A percentile compares a stretch with the other conserved stretches of the same genome.
Conservation (phyloP, 176 grass and related monocot species). For the Oryza australiensis region DNA sequence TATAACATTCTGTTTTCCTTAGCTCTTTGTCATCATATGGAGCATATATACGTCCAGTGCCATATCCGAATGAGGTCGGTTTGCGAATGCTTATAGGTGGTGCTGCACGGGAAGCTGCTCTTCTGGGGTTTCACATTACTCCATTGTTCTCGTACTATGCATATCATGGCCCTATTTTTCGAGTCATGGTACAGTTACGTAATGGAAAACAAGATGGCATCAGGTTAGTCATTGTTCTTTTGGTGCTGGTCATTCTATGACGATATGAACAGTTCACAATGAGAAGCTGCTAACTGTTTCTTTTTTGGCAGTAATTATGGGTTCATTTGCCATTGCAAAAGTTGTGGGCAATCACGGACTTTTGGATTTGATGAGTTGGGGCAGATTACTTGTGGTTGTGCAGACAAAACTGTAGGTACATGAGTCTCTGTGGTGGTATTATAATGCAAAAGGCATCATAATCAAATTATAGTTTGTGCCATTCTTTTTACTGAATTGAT, state of each 20-base stretch:
- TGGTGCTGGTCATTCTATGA: constrained; percentile 21
- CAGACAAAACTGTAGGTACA: constrained; percentile 64
- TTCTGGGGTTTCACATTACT: constrained; percentile 77
- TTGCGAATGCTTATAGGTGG: constrained; percentile 97
- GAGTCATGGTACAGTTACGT: constrained; percentile 69
- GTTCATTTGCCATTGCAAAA: constrained; percentile 84
- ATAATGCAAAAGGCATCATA: constrained; percentile 5
- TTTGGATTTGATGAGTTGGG: constrained; percentile 86
- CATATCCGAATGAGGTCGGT: constrained; percentile 92
- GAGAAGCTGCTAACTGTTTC: constrained; percentile 25
- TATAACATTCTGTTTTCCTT: constrained; percentile 48
- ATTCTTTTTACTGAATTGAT: neutral
- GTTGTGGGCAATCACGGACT: constrained; percentile 75
- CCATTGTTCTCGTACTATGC: constrained; percentile 93
- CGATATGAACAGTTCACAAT: neutral
- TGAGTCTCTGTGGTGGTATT: neutral
- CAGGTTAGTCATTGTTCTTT: constrained; percentile 56
- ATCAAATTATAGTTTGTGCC: neutral
- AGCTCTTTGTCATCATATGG: constrained; percentile 94
- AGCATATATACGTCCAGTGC: constrained; percentile 87
- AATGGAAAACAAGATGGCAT: constrained; percentile 62
- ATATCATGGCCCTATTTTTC: constrained; percentile 76
- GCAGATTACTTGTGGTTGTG: constrained; percentile 71
- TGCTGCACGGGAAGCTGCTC: constrained; percentile 74
- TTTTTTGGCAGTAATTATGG: constrained; percentile 70